phyloP scores from a whole-genome alignment of 441 rosid species.

The Eruca vesicaria region DNA sequence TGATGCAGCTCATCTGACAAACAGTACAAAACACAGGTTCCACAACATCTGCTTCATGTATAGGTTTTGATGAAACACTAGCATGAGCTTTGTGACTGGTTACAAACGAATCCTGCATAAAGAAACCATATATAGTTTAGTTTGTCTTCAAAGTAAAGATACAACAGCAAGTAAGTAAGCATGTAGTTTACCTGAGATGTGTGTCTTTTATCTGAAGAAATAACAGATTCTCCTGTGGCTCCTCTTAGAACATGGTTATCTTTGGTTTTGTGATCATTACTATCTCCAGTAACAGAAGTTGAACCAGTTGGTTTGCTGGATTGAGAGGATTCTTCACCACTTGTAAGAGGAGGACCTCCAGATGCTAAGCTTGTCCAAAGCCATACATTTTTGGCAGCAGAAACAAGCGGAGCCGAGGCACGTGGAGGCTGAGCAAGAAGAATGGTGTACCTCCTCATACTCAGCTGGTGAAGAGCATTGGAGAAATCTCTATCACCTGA shows the following conservation, averaged over 20 bases:
- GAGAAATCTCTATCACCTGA: slow-evolving; percentile 95
- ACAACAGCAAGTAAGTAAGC: neutral
- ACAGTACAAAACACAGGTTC: slow-evolving; percentile 13
- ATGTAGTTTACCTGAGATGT: slow-evolving; percentile 16
- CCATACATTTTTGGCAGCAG: slow-evolving; percentile 89
- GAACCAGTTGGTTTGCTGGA: slow-evolving; percentile 35
- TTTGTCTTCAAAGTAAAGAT: neutral
- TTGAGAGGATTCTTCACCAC: slow-evolving; percentile 48
- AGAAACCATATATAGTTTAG: neutral
- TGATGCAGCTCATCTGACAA: slow-evolving; percentile 14
- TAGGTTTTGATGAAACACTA: neutral
- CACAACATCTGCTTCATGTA: neutral
- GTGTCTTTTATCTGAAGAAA: neutral
- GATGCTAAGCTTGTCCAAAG: slow-evolving; percentile 74
- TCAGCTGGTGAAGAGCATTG: slow-evolving; percentile 86
- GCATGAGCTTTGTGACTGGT: neutral
- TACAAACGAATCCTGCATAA: slow-evolving; percentile 5
- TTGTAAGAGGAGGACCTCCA: slow-evolving; percentile 75
- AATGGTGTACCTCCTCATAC: slow-evolving; percentile 88
- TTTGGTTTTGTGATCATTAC: slow-evolving; percentile 35
- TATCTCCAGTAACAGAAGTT: slow-evolving; percentile 33
- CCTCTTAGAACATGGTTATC: slow-evolving; percentile 29
- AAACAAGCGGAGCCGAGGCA: slow-evolving; percentile 74
- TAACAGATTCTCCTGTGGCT: neutral
- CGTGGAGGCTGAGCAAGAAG: slow-evolving; percentile 78